These are phyloP conservation scores for Clarkia xantiana DNA, from an alignment of 345 rosid genomes.

Conservation along the genomic window DNA sequence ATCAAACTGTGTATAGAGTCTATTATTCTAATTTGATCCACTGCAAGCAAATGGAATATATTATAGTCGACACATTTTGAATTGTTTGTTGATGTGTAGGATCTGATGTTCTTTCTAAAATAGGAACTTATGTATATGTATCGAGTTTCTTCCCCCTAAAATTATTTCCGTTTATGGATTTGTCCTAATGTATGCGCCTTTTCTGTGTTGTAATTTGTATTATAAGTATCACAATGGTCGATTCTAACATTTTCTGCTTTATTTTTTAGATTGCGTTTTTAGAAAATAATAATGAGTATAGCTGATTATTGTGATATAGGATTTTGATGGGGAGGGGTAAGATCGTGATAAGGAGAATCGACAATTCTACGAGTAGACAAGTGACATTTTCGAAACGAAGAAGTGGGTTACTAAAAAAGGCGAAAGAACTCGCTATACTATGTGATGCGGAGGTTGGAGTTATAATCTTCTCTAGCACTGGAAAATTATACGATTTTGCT, in stretches of 20 bases:
- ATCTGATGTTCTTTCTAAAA: too few relatives aligned
- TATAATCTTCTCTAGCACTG: slow-evolving; percentile 41
- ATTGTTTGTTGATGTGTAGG: too few relatives aligned
- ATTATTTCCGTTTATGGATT: too few relatives aligned
- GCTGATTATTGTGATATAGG: neutral
- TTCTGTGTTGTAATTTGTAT: too few relatives aligned
- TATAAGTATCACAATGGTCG: too few relatives aligned
- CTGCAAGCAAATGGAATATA: too few relatives aligned
- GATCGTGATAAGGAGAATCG: slow-evolving; percentile 46
- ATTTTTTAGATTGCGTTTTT: neutral
- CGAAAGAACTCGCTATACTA: slow-evolving; percentile 39
- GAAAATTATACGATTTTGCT: slow-evolving; percentile 36
- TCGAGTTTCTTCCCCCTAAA: too few relatives aligned
- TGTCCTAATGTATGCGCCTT: too few relatives aligned
- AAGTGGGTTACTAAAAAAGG: slow-evolving; percentile 43
- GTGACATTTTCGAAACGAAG: slow-evolving; percentile 47
- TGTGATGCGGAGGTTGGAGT: slow-evolving; percentile 51
- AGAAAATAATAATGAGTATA: neutral
- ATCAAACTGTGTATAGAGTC: too few relatives aligned
- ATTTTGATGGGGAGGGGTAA: slow-evolving; percentile 45
- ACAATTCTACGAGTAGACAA: slow-evolving; percentile 46
- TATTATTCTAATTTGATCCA: too few relatives aligned
- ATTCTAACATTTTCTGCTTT: neutral
- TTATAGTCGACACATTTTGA: too few relatives aligned
- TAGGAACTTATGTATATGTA: too few relatives aligned